Evolutionary conservation across 1,284 basidiomycete genomes (phyloP), one percentile per base, ranked within the genome.

Genomic region (Phellopilus nigrolimitatus): DNA sequence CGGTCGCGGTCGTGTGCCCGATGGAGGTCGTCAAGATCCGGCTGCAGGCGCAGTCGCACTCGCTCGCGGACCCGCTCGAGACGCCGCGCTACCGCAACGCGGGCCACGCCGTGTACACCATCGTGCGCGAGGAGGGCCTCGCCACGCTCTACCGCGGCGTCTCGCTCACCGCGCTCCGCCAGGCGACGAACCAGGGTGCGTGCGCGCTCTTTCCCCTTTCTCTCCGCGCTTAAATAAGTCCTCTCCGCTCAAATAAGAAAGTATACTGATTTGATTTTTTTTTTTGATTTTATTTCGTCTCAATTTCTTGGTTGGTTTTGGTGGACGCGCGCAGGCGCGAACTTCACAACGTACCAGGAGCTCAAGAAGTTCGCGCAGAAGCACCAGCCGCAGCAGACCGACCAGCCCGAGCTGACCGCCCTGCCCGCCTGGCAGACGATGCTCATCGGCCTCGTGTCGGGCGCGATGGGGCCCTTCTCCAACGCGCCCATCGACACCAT

Each of bases 1-100:
- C 95, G 4, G 84, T 99, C 13, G 76, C 84, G 8, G 93, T 99
- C 34, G 95, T 99, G 9, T 97, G 91, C 53, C 95, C 95, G 0
- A 99, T 99, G 95, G 95, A 99, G 67, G 95, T 99, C 38, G 92
- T 99, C 66, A 99, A 99, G 76, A 99, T 99, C 65, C 84, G 97
- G 50, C 74, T 99, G 61, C 95, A 99, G 71, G 95, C 97, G 5
- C 97, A 99, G 67, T 90, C 92, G 66, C 95, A 99, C 71, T 98
- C 95, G 33, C 79, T 99, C 54, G 92, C 95, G 8, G 95, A 99
- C 68, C 97, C 95, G 34, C 72, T 97, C 49, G 95, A 99, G 66
- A 76, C 84, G 28, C 97, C 97, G 1, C 80, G 91, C 64, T 99
- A 99, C 72, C 82, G 95, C 41, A 99, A 98, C 71, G 95, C 95